Evolutionary conservation across 2,329 filamentous ascomycete genomes (phyloP), one percentile per base, ranked within the genome.

Genomic region (Elsinoe fawcettii): DNA sequence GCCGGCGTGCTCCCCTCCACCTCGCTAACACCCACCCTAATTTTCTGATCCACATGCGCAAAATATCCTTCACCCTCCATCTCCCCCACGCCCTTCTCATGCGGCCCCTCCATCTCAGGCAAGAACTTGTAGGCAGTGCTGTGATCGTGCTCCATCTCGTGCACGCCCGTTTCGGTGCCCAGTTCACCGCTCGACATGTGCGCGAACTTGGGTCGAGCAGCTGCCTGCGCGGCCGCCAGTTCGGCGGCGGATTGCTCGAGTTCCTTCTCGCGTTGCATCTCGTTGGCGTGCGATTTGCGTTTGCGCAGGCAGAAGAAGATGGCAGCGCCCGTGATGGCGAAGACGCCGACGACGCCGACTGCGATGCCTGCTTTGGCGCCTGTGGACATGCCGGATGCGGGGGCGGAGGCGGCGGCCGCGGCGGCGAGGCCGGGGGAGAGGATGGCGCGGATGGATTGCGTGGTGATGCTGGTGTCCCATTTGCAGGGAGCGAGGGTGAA

Each of bases 401-500:
- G 59, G 6, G 44, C 36, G 16, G 41, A 36, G n/a, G 55, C 51
- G 9, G 57, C 41, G 27, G 32, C 30, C 8, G 46, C 54, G 34
- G 22, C 49, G 30, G 49, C 49, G 14, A 53, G 49, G 57, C 65
- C 63, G 27, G 63, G 60, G 27, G 64, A 65, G n/a, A 65, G 59
- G 55, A 71, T 68, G 16, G 63, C 60, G 23, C 62, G 62, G 51
- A 71, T 65, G 11, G 62, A 57, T 14, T 27, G 37, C 3, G 63
- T 56, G 16, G 57, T 61, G 3, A 60, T 51, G 14, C 67, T 62
- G 20, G 61, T 62, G 36, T 69, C 61, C 69, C 69, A 71, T 1
- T 58, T 58, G 61, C 69, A 70, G 9, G 68, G 69, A 2, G 69
- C 67, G 27, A 71, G 60, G 14, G 68, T 70, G 60, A 71, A 71